Base-by-base conservation (phyloP, 176 grass and related monocot genomes). In the Oryza punctata region DNA sequence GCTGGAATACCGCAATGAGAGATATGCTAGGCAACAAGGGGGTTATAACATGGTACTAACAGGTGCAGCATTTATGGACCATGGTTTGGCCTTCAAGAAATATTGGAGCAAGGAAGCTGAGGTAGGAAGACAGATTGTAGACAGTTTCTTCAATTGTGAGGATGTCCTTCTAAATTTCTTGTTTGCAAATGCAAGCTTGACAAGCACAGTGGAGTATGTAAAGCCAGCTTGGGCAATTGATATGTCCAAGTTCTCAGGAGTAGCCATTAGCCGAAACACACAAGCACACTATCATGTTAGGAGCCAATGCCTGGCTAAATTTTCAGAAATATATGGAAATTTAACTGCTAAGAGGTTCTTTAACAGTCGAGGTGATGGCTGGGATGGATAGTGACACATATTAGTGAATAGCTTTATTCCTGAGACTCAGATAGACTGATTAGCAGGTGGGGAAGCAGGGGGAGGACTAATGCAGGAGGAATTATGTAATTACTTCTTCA, bases 1-100 rank as follows among this genome's bases (percentile, higher is more conserved):
- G 9, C 44, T 95, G 28, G 80, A 83, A 73, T 98, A 98, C 67
- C 87, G 75, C 67, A 83, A 89, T 81, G 91, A 91, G 76, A 88
- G 82, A 74, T 95, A 87, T 74, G 85, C 91, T 76, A 78, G 85
- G 45, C 67, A 60, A 60, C 77, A 83, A 73, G 80, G 67, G 15
- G 85, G 91, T 65, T 98, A 98, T 84, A 94, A 95, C 81, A 91
- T 98, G 82, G 85, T 98, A 90, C 80, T 98, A 13, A 95, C 96
- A 13, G 93, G 93, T 65, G 96, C 96, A 82, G 93, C 96, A 63
- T 98, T 98, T 81, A 87, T 98, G 85, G 96, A 98, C 81, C 91
- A 98, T 85, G 82, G 61, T 37, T 54, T 94, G 78, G 89, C 89
- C 69, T 98, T 98, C 73, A 85, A 78, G 78, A 95, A 72, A 77